Evolutionary conservation across 2,329 filamentous ascomycete species (phyloP), one percentile per base, ranked within the genome.

Genomic region (Xylariaceae sp.): DNA sequence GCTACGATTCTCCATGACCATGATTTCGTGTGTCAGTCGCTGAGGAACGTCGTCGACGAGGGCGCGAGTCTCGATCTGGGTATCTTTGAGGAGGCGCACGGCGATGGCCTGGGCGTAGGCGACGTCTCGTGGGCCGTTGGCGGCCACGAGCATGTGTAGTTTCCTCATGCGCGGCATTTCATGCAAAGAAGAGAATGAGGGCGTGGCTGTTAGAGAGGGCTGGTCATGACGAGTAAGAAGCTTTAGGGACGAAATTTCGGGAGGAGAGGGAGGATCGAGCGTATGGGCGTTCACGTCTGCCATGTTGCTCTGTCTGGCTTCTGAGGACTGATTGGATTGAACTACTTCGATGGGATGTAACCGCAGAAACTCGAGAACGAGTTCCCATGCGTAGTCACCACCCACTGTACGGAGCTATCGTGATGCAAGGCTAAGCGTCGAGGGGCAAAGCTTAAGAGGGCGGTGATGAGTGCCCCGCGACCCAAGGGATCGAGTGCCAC

Each of bases 71-170:
- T 83, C 79, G 57, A 86, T 82, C 55, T 82, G 78, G 9, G 78
- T 65, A 52, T 84, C 81, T 63, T 86, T 87, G 49, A 85, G 86
- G 4, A 89, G 76, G 54, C 85, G 81, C 45, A 87, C 78, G 54
- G 86, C 82, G 47, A 89, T 77, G 16, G 83, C 75, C 65, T 86
- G 80, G 47, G 84, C 84, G 71, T 82, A 86, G 42, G 84, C 82
- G 31, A 84, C 80, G 62, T 87, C 84, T 50, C 80, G 77, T 43
- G 80, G 76, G 53, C 86, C 84, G 60, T 86, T 86, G 51, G 86
- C 80, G 52, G 83, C 83, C 34, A 89, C 76, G 33, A 89, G 79
- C 50, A 89, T 77, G 55, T 76, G 80, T 31, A 86, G 71, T 58
- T 80, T 81, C 55, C 71, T 67, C 31, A 71, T 69, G 13, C 70